These are phyloP conservation scores for Kluyveromyces lactis DNA, from an alignment of 805 yeast genomes.

Conservation along the genomic window DNA sequence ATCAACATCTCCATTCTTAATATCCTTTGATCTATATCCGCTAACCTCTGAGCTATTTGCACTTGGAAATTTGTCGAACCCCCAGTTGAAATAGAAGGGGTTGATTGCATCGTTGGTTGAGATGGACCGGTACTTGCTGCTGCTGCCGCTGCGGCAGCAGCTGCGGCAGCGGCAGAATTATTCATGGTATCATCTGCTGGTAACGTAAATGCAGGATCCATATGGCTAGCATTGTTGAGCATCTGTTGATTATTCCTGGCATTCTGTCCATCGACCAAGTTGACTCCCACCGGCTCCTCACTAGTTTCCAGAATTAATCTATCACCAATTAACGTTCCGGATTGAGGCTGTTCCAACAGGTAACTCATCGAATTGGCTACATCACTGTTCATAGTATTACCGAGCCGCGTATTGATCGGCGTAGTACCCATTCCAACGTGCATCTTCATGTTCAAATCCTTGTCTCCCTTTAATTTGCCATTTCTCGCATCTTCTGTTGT, in stretches of 20 bases:
- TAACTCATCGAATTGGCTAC: constrained; percentile 1
- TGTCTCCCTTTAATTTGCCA: neutral
- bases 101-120: neutral
- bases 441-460: neutral
- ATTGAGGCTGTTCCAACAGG: constrained; percentile 1
- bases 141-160: neutral
- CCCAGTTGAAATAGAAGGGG: constrained; percentile 2
- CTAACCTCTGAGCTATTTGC: constrained; percentile 3
- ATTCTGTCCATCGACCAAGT: neutral
- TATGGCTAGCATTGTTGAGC: neutral
- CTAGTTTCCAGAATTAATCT: neutral
- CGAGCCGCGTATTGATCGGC: neutral
- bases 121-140: neutral
- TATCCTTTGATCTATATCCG: constrained; percentile 7
- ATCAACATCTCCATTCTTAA: constrained; percentile 27
- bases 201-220: neutral
- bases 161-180: neutral
- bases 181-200: neutral
- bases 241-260: neutral
- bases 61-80: constrained; percentile 5
- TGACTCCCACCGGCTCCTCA: neutral
- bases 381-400: neutral
- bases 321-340: neutral
- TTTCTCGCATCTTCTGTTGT: neutral
- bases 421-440: neutral